phyloP scores from a whole-genome alignment of 2,329 filamentous ascomycete species.

The Claviceps sp. region DNA sequence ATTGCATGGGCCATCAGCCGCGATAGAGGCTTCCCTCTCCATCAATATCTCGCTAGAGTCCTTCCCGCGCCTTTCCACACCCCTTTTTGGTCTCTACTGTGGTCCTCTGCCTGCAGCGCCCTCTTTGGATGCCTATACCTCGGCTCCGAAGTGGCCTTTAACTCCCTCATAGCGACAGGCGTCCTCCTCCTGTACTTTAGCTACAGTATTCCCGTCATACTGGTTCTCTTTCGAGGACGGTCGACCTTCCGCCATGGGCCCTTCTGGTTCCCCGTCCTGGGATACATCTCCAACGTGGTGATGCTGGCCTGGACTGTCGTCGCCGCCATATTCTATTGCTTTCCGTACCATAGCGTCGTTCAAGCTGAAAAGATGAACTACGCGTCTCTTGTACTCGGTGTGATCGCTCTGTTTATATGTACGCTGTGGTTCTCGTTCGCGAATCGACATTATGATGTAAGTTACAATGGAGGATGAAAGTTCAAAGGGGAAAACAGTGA shows the following conservation, averaged over 20 bases:
- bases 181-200: constrained; percentile 15
- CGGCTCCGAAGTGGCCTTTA: constrained; percentile 15
- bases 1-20: constrained; percentile 17
- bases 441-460: constrained; percentile 12
- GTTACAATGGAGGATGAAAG: no score
- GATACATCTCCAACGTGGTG: constrained; percentile 12
- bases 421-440: constrained; percentile 13
- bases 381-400: constrained; percentile 11
- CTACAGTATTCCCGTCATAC: constrained; percentile 15
- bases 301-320: constrained; percentile 13
- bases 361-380: constrained; percentile 14
- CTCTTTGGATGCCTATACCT: constrained; percentile 17
- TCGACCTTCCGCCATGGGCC: constrained; percentile 14
- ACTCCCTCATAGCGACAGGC: constrained; percentile 14
- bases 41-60: constrained; percentile 12
- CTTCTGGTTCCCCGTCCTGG: constrained; percentile 15
- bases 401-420: constrained; percentile 6
- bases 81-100: constrained; percentile 13
- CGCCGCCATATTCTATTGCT: constrained; percentile 15
- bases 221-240: constrained; percentile 12
- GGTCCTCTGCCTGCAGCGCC: constrained; percentile 12
- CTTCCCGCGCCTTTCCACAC: constrained; percentile 12
- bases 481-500: no score
- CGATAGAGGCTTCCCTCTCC: constrained; percentile 13
- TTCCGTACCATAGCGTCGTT: constrained; percentile 13